Percentiles rank a stretch among this genome's conserved stretches.
Conservation (phyloP, 2,329 filamentous ascomycete species). For the Trichophaea hybrida region DNA sequence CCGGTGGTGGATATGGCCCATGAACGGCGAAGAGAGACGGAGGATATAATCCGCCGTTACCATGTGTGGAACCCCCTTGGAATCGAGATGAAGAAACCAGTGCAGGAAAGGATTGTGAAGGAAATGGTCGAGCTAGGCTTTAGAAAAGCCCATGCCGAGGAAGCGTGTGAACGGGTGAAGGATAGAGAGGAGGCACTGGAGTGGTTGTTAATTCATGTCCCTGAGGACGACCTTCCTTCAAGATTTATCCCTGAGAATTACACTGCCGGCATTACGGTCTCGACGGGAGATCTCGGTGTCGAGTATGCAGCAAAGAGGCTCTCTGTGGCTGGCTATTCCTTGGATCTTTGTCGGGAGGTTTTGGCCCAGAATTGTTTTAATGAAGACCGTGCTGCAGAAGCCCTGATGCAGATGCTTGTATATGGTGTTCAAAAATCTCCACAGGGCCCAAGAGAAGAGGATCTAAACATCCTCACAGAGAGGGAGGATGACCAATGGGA, state of each 20-base stretch:
- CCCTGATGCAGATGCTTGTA: slow-evolving; percentile 58
- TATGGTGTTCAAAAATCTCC: slow-evolving; percentile 9
- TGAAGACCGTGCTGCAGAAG: slow-evolving; percentile 62
- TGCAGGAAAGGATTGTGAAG: slow-evolving; percentile 48
- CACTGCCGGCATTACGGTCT: slow-evolving; percentile 75
- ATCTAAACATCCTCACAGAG: slow-evolving; percentile 28
- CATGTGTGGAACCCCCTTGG: slow-evolving; percentile 78
- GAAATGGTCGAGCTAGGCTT: slow-evolving; percentile 72
- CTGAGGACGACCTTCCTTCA: slow-evolving; percentile 84
- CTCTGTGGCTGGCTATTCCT: slow-evolving; percentile 67
- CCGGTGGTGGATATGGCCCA: slow-evolving; percentile 89
- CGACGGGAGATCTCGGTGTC: slow-evolving; percentile 35
- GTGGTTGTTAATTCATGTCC: slow-evolving; percentile 73
- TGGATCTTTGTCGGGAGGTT: slow-evolving; percentile 66
- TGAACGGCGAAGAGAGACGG: slow-evolving; percentile 62
- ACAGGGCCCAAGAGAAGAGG: slow-evolving; percentile 22
- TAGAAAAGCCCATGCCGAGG: slow-evolving; percentile 73
- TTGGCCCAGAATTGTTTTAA: slow-evolving; percentile 56
- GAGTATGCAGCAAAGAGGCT: slow-evolving; percentile 34
- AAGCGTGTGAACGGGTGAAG: slow-evolving; percentile 75
- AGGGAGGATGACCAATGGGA: slow-evolving; percentile 56
- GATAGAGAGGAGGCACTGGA: slow-evolving; percentile 72
- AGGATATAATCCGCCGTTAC: slow-evolving; percentile 61
- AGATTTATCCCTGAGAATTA: slow-evolving; percentile 92
- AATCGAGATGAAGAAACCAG: slow-evolving; percentile 46